Percentiles rank a stretch among this genome's conserved stretches.
Evolutionary conservation across 768 basidiomycete genomes (phyloP).

Genomic region (Leccinum variicolor): DNA sequence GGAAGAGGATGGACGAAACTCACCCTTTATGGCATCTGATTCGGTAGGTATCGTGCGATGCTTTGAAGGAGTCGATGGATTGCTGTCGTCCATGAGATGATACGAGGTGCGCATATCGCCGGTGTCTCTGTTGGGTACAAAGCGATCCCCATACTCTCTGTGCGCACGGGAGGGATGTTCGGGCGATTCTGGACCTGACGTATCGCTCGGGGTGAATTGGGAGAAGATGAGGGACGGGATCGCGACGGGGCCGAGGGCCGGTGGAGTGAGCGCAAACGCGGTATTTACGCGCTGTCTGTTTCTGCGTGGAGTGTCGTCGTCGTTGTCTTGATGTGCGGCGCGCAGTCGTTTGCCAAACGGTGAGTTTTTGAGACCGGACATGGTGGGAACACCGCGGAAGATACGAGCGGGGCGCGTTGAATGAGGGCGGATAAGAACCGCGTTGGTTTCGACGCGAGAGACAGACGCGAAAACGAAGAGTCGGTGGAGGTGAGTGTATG

Average conservation of each 20-base stretch:
- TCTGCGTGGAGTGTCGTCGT: constrained; percentile 52
- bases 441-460: background rate
- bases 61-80: constrained; percentile 58
- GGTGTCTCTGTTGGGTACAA: constrained; percentile 59
- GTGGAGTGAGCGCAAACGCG: constrained; percentile 45
- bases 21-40: constrained; percentile 75
- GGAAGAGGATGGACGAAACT: constrained; percentile 5
- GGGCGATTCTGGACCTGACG: constrained; percentile 42
- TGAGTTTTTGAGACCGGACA: constrained; percentile 81
- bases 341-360: constrained; percentile 83
- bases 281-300: constrained; percentile 51
- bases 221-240: constrained; percentile 57
- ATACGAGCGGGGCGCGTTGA: background rate
- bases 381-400: constrained; percentile 21
- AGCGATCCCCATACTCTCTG: constrained; percentile 53
- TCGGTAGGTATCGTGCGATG: constrained; percentile 63
- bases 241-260: constrained; percentile 35
- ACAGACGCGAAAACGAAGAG: background rate
- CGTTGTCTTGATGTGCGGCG: constrained; percentile 57
- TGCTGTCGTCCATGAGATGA: constrained; percentile 53
- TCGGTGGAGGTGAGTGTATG: background rate
- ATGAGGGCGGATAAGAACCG: constrained; percentile 1
- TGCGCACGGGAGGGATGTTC: constrained; percentile 30
- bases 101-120: constrained; percentile 62
- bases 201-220: constrained; percentile 50